Evolutionary conservation across 1,139 yeast species (phyloP).

Genomic region (Trichomonascaceae sp.): DNA sequence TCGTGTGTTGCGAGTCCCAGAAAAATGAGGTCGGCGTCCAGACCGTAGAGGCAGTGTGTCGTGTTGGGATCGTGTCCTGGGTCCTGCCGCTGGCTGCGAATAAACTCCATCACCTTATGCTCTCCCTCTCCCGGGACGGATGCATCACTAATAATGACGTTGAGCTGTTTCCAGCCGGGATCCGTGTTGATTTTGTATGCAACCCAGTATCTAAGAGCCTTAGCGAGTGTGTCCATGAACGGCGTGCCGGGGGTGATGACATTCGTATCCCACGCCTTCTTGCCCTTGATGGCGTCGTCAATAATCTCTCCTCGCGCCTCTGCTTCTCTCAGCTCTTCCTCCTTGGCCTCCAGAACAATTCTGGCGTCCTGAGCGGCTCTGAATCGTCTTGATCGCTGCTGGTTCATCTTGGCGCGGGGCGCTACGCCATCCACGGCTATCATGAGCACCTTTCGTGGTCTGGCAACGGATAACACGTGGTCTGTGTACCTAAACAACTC

Average conservation of each 20-base stretch:
- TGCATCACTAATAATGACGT: slow-evolving; percentile 83
- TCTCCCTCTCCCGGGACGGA: slow-evolving; percentile 99
- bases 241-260: slow-evolving; percentile 98
- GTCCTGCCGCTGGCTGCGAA: slow-evolving; percentile 68
- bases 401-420: slow-evolving; percentile 98
- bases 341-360: slow-evolving; percentile 23
- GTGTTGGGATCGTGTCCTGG: slow-evolving; percentile 70
- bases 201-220: slow-evolving; percentile 75
- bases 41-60: slow-evolving; percentile 91
- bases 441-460: slow-evolving; percentile 79
- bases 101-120: slow-evolving; percentile 93
- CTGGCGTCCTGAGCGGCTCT: slow-evolving; percentile 93
- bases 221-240: slow-evolving; percentile 85
- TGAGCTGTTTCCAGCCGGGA: slow-evolving; percentile 78
- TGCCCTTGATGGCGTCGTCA: slow-evolving; percentile 29
- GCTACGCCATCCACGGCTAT: slow-evolving; percentile 99
- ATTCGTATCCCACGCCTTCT: slow-evolving; percentile 74
- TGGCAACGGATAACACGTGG: slow-evolving; percentile 79
- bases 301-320: slow-evolving; percentile 30
- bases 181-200: slow-evolving; percentile 85
- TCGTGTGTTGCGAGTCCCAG: slow-evolving; percentile 95
- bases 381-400: slow-evolving; percentile 94
- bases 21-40: slow-evolving; percentile 96
- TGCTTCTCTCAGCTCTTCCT: slow-evolving; percentile 35
- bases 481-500: slow-evolving; percentile 86